Evolutionary conservation across 192 early-diverging fungal genomes (phyloP), one percentile per base, ranked within the genome.

Genomic region (Coemansia asiatica): DNA sequence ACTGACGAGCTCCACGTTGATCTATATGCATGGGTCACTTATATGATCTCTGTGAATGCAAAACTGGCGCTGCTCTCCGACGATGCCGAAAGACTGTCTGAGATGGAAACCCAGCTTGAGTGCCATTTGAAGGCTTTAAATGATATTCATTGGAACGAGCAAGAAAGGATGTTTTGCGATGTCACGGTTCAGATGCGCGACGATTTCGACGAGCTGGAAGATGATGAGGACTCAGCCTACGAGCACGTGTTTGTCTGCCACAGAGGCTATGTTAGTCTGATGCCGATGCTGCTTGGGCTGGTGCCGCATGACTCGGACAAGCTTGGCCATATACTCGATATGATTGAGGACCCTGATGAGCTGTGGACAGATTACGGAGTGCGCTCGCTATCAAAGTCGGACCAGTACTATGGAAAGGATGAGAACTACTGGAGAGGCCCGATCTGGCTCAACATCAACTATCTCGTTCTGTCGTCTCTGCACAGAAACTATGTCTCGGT

Each of bases 341-440:
- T 95, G 63, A 89, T 98, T 56, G 69, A 86, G 46, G 85, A 94
- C 55, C 87, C 88, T 1, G 69, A 85, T 0, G 87, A 92, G 56
- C 82, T 98, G 40, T 98, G 95, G 95, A 87, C 94, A 4, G 85
- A 85, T 27, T 87, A 83, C 68, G 91, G 91, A 28, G 62, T 91
- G 22, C 85, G 89, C 19, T 91, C 90, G 35, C 57, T 92, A 44
- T 90, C 90, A 0, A 82, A 71, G 23, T 71, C 69, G 21, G 86
- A 90, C 67, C 64, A 71, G 26, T 88, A 76, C 47, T 95, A 86
- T 67, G 88, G 88, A 2, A 88, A 87, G 4, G 92, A 87, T 61
- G 96, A 98, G 74, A 91, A 94, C 72, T 98, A 98, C 75, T 98
- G 94, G 96, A 85, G 90, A 58, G 96, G 94, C 2, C 91, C 93